These are phyloP conservation scores for Paecilomyces fulvus DNA, from an alignment of 2,329 filamentous ascomycete genomes.

Conservation along the genomic window DNA sequence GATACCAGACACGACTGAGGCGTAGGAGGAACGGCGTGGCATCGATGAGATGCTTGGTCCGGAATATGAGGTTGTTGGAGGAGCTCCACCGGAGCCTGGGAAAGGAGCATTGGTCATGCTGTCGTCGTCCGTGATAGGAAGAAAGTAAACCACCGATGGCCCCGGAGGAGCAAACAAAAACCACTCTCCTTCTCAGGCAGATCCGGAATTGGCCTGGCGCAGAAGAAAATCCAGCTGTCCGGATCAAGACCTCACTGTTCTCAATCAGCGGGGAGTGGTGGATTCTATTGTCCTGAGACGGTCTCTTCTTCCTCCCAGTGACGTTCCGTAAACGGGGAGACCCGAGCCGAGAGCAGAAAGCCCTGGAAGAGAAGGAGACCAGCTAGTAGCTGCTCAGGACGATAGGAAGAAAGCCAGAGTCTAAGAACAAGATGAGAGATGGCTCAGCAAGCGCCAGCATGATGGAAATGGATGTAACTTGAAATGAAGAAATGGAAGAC, in stretches of 20 bases:
- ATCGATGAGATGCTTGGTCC: constrained; percentile 29
- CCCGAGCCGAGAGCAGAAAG: not conserved
- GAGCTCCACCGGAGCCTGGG: constrained; percentile 33
- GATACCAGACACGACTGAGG: constrained; percentile 51
- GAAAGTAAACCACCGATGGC: not conserved
- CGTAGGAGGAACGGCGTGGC: constrained; percentile 52
- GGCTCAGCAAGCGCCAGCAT: not conserved
- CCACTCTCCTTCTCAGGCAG: not conserved
- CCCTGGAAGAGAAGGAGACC: not conserved
- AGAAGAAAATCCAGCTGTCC: not conserved
- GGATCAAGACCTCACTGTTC: too few species aligned
- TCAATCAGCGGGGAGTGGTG: too few species aligned
- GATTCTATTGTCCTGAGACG: not conserved
- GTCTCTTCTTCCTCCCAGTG: not conserved
- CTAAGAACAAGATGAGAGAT: not conserved
- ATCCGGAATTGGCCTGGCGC: not conserved
- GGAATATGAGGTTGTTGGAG: constrained; percentile 24
- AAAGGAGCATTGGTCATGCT: constrained; percentile 39
- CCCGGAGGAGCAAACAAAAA: not conserved
- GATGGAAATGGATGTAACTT: not conserved
- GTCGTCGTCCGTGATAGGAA: constrained; percentile 13
- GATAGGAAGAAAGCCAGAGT: not conserved
- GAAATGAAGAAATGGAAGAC: not conserved
- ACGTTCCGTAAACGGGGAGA: not conserved
- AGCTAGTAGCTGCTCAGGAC: not conserved